A percentile compares a stretch with the other conserved stretches of the same genome.
Conservation (phyloP, 2,329 filamentous ascomycete genomes). For the Metarhizium guizhouense region DNA sequence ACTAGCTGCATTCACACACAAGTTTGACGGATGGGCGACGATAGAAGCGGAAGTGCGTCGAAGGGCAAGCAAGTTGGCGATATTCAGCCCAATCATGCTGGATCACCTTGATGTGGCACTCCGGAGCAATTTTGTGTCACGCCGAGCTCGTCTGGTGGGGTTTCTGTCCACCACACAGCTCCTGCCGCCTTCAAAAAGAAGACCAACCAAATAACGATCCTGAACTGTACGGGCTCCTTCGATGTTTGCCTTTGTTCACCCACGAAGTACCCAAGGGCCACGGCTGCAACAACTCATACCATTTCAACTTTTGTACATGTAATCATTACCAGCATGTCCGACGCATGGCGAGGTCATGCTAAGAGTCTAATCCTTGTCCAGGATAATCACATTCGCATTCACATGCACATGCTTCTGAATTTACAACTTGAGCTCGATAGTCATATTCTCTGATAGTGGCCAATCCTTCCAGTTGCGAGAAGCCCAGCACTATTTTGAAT, state of each 20-base stretch:
- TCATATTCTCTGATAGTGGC: background rate
- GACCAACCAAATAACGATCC: no score
- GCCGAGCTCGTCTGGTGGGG: conserved; percentile 3
- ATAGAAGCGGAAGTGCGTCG: background rate
- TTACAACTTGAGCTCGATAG: background rate
- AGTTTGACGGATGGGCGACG: background rate
- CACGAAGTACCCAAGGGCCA: background rate
- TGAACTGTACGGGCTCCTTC: background rate
- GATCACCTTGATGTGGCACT: background rate
- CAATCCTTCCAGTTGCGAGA: background rate
- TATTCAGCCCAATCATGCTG: background rate
- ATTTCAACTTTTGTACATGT: background rate
- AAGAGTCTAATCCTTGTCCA: no score
- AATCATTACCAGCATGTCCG: no score
- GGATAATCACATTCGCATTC: no score
- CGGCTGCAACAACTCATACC: background rate
- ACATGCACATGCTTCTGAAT: no score
- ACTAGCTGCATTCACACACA: background rate
- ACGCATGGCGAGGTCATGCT: no score
- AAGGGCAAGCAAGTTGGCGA: background rate
- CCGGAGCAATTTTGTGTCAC: conserved; percentile 4
- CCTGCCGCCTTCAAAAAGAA: no score
- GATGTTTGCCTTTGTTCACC: background rate
- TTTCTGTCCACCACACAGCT: background rate
- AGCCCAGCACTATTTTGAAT: background rate